These are phyloP conservation scores for Gossypium gossypioides DNA, from an alignment of 441 rosid genomes.

Conservation along the genomic window DNA sequence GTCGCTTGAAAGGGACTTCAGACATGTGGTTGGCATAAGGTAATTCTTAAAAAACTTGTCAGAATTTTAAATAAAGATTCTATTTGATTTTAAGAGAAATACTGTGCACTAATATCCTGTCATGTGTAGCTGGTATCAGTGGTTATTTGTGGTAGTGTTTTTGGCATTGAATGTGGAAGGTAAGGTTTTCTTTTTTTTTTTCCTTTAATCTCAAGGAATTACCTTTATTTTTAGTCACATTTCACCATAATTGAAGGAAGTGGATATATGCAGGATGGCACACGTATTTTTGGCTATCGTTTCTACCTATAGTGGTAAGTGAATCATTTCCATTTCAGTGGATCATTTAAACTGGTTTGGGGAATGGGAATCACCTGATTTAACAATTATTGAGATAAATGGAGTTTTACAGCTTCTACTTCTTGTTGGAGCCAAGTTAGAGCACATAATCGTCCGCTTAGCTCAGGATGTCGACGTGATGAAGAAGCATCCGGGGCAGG, in stretches of 20 bases:
- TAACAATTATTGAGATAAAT: constrained; percentile 7
- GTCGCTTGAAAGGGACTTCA: constrained; percentile 55
- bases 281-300: constrained; percentile 70
- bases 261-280: constrained; percentile 62
- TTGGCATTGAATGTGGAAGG: constrained; percentile 69
- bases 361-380: neutral
- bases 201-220: neutral
- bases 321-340: neutral
- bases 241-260: neutral
- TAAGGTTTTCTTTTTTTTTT: neutral
- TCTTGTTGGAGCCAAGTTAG: constrained; percentile 73
- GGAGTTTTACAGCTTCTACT: constrained; percentile 48
- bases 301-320: constrained; percentile 75
- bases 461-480: constrained; percentile 42
- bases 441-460: constrained; percentile 52
- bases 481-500: constrained; percentile 4
- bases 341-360: neutral
- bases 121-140: constrained; percentile 61
- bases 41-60: constrained; percentile 14
- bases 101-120: neutral
- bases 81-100: neutral
- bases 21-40: constrained; percentile 70
- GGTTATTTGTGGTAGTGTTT: constrained; percentile 78
- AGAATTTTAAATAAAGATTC: neutral
- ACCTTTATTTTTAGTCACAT: neutral